Base-by-base conservation (phyloP, 768 basidiomycete species). In the Candolleomyces eurysporus region DNA sequence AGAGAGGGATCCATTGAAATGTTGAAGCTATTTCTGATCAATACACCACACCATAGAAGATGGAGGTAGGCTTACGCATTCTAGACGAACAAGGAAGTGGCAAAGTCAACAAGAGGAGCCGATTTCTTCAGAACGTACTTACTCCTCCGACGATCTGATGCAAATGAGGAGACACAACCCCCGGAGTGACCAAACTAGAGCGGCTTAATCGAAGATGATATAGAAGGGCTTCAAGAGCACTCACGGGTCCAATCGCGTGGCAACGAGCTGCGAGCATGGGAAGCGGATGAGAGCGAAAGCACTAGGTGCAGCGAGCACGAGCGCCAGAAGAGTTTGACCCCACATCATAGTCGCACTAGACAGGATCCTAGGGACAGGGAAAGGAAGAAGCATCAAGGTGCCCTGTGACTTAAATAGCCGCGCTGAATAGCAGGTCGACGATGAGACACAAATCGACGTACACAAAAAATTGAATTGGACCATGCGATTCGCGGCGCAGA, bases 261-360 rank as follows among this genome's bases (percentile, higher is more conserved):
- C 56, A 4, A 68, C 64, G 22, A 68, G 64, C 59, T 68, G 67
- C n/a, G 67, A 66, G 57, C 64, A 68, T 21, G 67, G 59, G 49
- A 68, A 66, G 14, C 67, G 67, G 31, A 68, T 45, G 31, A 66
- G 64, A 6, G 67, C 67, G 48, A 62, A 50, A 11, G 58, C 63
- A 26, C 60, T 58, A 36, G 53, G 60, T 36, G 65, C 60, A 5
- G 46, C 45, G 30, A 61, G 53, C 42, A 46, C 46, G 26, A 61
- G 53, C 11, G 53, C 8, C 2, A 40, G 45, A 10, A 61, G 60
- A 26, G 53, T 39, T 50, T 48, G 55, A 21, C 10, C 21, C 54
- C 54, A 56, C 6, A 19, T 26, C 40, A 43, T 56, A 19, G 42
- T 36, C 39, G 22, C 39, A 39, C 16, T 14, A 19, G 31, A 42